Evolutionary conservation across 2,329 filamentous ascomycete species (phyloP), one percentile per base, ranked within the genome.

Genomic region (Phaeosphaeria sp.): DNA sequence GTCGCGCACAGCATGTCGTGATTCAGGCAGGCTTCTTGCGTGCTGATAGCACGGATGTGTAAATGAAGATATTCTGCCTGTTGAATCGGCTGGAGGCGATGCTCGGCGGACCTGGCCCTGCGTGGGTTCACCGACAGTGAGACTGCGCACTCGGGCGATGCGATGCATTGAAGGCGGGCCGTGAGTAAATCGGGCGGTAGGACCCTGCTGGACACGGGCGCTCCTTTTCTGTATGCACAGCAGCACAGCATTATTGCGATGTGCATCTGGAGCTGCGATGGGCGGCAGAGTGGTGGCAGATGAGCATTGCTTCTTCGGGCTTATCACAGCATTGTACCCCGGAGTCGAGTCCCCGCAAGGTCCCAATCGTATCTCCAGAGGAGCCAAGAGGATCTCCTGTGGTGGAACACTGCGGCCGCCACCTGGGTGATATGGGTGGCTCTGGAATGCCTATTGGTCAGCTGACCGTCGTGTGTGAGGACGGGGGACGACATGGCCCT

Each of bases 111-210:
- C 55, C 42, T 63, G 33, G 53, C 61, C 54, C 54, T 59, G 52
- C 53, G 51, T 52, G 54, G 52, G 52, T 61, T 58, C 53, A 64
- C 64, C 55, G 53, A 59, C 65, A 59, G 59, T 52, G 20, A 18
- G 47, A 59, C 53, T 57, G 57, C 59, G 55, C 53, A 53, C 52
- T 59, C 62, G 60, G 56, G 60, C 57, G 42, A 36, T 53, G 46
- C 46, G 53, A 54, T 55, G 62, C 63, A 63, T 65, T 49, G 46
- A 61, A 57, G 60, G 65, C 66, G 65, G 67, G 59, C 65, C 60
- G 66, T 54, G 56, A 6, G 57, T 56, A 55, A 49, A 62, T 53
- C 51, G 51, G 57, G 58, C 43, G 55, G 56, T 56, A 51, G 59
- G 55, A 59, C 49, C 49, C 42, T 50, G 45, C 18, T 25, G 25